Evolutionary conservation across 2,329 filamentous ascomycete species (phyloP).

Genomic region (Parastagonospora nodorum): DNA sequence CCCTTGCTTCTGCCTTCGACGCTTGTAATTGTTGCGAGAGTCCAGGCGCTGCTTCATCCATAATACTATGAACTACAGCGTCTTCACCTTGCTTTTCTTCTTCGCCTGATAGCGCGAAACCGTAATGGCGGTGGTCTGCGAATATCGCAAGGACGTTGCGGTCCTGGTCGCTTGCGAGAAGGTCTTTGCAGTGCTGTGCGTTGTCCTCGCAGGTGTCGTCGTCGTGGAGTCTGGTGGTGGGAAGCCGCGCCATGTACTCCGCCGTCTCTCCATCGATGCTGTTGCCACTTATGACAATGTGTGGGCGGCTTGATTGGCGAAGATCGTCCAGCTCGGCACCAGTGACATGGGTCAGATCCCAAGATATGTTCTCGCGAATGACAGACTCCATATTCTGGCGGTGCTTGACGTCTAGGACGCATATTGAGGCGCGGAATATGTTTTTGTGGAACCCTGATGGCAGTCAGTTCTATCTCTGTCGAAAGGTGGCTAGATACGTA

Average conservation of each 20-base stretch:
- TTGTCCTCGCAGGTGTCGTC: background rate
- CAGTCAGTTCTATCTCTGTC: background rate
- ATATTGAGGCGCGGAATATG: background rate
- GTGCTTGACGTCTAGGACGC: background rate
- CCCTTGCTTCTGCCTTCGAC: constrained; percentile 5
- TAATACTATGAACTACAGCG: background rate
- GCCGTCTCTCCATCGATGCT: constrained; percentile 6
- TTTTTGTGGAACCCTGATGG: background rate
- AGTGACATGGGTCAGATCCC: constrained; percentile 4
- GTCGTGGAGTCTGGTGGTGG: background rate
- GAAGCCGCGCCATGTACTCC: constrained; percentile 6
- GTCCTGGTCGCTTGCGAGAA: constrained; percentile 9
- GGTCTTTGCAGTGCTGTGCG: constrained; percentile 2
- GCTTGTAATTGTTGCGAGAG: constrained; percentile 3
- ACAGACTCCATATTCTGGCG: constrained; percentile 1
- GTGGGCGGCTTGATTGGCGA: constrained; percentile 4
- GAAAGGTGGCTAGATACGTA: background rate
- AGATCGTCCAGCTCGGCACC: constrained; percentile 1
- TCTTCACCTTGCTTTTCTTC: constrained; percentile 2
- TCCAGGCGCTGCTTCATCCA: constrained; percentile 3
- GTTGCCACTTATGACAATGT: constrained; percentile 5
- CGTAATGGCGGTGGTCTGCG: constrained; percentile 13
- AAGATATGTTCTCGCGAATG: constrained; percentile 6
- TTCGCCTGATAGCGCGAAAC: constrained; percentile 2
- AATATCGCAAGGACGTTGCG: constrained; percentile 9